A percentile compares a stretch with the other conserved stretches of the same genome.
These are phyloP conservation scores for Inga leiocalycina DNA, from an alignment of 306 rosid genomes.

Conservation along the genomic window DNA sequence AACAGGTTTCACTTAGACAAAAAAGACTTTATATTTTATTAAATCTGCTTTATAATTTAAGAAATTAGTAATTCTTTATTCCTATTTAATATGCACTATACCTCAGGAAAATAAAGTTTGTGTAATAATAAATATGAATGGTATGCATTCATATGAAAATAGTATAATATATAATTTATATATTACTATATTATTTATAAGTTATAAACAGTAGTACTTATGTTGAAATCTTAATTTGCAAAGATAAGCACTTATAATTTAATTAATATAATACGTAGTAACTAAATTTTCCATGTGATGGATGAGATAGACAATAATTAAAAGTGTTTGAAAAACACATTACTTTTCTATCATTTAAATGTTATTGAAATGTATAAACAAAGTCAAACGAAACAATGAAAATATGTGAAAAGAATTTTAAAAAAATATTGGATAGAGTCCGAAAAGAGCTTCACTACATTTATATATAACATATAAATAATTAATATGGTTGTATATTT, in stretches of 20 bases:
- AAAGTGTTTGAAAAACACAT: not conserved
- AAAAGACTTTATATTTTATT: no score
- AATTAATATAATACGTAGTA: not conserved
- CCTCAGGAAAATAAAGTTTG: no score
- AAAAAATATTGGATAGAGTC: not conserved
- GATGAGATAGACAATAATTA: not conserved
- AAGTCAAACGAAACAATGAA: not conserved
- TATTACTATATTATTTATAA: not conserved
- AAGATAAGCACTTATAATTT: not conserved
- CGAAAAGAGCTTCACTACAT: not conserved
- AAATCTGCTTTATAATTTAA: no score
- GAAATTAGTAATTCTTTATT: no score
- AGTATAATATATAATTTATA: no score
- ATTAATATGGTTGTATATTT: not conserved
- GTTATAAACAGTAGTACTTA: not conserved
- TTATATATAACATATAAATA: not conserved
- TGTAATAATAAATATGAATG: no score
- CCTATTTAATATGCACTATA: no score
- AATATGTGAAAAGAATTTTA: not conserved
- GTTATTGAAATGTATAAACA: not conserved
- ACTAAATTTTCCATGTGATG: no score
- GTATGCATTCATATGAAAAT: no score
- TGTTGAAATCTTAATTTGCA: not conserved
- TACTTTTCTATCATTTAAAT: not conserved
- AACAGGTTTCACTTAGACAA: no score